A percentile compares a stretch with the other conserved stretches of the same genome.
Evolutionary conservation across 2,329 filamentous ascomycete species (phyloP).

Genomic region (Parascedosporium putredinis): DNA sequence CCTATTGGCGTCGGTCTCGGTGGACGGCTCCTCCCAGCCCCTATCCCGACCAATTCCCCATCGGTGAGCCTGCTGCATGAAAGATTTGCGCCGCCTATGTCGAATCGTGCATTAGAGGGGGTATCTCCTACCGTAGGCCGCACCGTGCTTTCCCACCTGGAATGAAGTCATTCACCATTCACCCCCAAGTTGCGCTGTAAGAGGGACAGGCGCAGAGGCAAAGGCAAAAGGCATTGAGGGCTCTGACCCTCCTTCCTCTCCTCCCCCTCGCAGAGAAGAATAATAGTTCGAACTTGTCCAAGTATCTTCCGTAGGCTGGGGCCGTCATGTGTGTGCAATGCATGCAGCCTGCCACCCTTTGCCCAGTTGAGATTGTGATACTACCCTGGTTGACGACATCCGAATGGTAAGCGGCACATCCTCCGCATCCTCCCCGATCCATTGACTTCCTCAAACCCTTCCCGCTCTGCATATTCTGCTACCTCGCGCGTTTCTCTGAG

Average conservation of each 20-base stretch:
- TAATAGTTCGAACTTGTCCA: no score
- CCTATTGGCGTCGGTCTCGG: not conserved
- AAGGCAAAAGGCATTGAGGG: no score
- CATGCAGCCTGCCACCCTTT: not conserved
- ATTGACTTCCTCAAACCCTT: not conserved
- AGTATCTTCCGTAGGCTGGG: no score
- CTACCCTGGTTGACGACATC: constrained; percentile 2
- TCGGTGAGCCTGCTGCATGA: constrained; percentile 3
- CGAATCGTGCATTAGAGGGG: no score
- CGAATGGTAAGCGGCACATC: not conserved
- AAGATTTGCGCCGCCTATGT: not conserved
- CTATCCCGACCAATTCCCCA: not conserved
- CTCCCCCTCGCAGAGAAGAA: no score
- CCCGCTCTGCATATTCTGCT: not conserved
- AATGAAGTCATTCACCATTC: no score
- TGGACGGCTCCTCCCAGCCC: not conserved
- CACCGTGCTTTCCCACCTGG: no score
- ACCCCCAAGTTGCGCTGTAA: not conserved
- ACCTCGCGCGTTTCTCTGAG: constrained; percentile 1
- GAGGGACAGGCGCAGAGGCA: no score
- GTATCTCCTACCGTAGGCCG: no score
- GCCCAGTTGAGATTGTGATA: not conserved
- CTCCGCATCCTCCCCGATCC: not conserved
- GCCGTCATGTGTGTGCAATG: constrained; percentile 1
- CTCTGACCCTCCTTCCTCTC: no score